Base-by-base conservation (phyloP, 2,329 filamentous ascomycete species). In the Cladosporium sp. region DNA sequence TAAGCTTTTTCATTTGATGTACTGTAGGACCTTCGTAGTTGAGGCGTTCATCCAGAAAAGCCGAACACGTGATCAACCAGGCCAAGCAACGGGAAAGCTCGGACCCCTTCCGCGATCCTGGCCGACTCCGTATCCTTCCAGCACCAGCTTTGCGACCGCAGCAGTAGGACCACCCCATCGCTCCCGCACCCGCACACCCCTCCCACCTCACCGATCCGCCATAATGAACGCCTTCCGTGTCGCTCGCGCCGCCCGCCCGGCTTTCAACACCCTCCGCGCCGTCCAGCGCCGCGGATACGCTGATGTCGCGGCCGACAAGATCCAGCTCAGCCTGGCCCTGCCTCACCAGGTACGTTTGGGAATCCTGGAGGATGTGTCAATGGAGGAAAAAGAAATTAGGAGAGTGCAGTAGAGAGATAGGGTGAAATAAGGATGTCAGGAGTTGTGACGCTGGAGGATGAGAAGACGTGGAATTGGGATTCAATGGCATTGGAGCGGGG, bases 241-340 rank as follows among this genome's bases (percentile, higher is more conserved):
- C 76, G 88, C 90, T 79, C 87, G 92, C 76, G 83, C 84, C 75
- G 92, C 89, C 78, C 86, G 86, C 69, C 86, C 90, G 70, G 81
- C 85, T 72, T 78, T 92, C 74, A 79, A 83, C 64, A 59, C 56
- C 33, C 46, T 59, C 28, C 43, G 43, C 80, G 87, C 90, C 74
- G 84, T 89, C 62, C 87, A 91, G 80, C 86, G 89, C 74, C 85
- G 93, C 81, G 85, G 86, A 67, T 98, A 98, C 74, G 93, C 75
- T 65, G 75, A 77, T 65, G 75, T 77, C 62, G 75, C 74, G 62
- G 67, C 73, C 54, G 75, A 77, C 72, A 78, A 78, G 72, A 95
- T 98, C 82, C 95, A 95, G 85, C 85, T 98, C 79, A 95, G 89
- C 81, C 81, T 98, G 79, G 84, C 88, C 73, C 87, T 98, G 67